Base-by-base conservation (phyloP, 78 protist genomes). In the Pigoraptor vietnamica region DNA sequence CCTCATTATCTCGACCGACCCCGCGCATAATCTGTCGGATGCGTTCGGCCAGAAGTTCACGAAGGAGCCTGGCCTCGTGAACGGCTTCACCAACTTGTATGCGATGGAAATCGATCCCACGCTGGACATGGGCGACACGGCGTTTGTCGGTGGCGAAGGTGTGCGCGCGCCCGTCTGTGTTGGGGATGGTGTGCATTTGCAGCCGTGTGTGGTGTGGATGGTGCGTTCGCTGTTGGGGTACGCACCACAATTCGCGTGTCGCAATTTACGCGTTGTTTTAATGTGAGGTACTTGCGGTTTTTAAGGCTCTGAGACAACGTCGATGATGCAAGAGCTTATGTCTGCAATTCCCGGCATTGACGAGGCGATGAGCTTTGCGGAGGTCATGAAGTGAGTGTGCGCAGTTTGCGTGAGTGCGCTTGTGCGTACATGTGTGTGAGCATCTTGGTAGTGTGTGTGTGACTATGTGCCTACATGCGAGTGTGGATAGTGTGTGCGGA, bases 1-100 rank as follows among this genome's bases (percentile, higher is more conserved):
- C 38, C 93, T 99, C 10, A 39, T 99, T 24, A 95, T 99, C 36
- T 98, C 99, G 37, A 99, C 99, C 33, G 99, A 99, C 89, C 99
- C 99, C 21, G 99, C 99, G 32, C 99, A 99, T 95, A 98, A 98
- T 92, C 93, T 99, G 35, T 82, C 93, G 67, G 99, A 99, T 88
- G 99, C 99, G 23, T 98, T 98, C 88, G 90, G 90, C 82, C 99
- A 98, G 89, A 96, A 97, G 93, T 95, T 99, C 55, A n/a, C 93
- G 81, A 92, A 90, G 87, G 87, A 81, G 32, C 99, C 99, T 81
- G 81, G 95, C 0, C 87, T 35, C 0, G 96, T 98, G 35, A 84
- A 97, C 79, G 99, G 99, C 38, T 92, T 94, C 48, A 36, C 14
- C 32, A 97, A 96, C 48, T 14, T 90, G 55, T 81, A 29, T 23